These are phyloP conservation scores for Eustoma russellianum DNA, from an alignment of 257 asterid genomes.

Conservation along the genomic window DNA sequence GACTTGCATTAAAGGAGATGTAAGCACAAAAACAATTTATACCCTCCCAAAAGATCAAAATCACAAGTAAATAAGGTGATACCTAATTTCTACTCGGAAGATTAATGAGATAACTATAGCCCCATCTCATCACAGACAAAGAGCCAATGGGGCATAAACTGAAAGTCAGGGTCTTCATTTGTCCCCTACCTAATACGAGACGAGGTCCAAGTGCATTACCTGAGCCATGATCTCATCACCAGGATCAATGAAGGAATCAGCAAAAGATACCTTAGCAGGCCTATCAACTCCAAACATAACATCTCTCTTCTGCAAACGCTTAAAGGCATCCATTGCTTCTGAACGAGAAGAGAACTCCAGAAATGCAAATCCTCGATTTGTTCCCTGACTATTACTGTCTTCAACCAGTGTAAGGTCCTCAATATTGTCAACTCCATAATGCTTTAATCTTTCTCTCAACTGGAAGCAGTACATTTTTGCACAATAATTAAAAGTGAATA, in stretches of 20 bases:
- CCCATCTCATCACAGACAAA: neutral
- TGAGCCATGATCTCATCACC: conserved; percentile 99
- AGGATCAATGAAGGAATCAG: conserved; percentile 95
- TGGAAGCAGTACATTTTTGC: conserved; percentile 46
- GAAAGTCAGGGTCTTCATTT: conserved; percentile 5
- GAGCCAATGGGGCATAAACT: neutral
- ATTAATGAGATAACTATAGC: neutral
- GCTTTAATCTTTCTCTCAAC: conserved; percentile 82
- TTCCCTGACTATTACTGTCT: conserved; percentile 63
- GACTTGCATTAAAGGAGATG: neutral
- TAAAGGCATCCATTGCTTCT: conserved; percentile 98
- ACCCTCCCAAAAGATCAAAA: neutral
- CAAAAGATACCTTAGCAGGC: conserved; percentile 97
- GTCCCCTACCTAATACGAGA: conserved; percentile 14
- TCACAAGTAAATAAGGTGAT: neutral
- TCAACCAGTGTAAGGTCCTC: conserved; percentile 94
- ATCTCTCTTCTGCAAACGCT: conserved; percentile 93
- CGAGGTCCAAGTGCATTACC: conserved; percentile 42
- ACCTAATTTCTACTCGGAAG: neutral
- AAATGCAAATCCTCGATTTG: conserved; percentile 92
- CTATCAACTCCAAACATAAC: conserved; percentile 81
- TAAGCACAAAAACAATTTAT: neutral
- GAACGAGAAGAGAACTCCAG: conserved; percentile 86
- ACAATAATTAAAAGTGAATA: conserved; percentile 15
- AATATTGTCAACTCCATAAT: conserved; percentile 59